These are phyloP conservation scores for Babesia bovis DNA, from an alignment of 169 alveolate species.

Conservation along the genomic window DNA sequence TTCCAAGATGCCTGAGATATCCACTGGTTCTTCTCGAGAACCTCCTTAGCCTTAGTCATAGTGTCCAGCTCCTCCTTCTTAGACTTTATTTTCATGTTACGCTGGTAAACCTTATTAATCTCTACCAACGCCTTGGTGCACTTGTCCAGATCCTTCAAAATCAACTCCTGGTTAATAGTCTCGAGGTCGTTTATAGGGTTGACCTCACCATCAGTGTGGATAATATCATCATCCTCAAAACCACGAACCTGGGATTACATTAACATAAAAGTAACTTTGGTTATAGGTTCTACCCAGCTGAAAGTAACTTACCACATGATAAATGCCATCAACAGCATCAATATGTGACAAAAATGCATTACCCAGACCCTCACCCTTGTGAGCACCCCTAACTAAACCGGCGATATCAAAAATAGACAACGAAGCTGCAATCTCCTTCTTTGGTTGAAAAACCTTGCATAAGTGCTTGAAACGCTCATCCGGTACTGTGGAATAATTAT, in stretches of 20 bases:
- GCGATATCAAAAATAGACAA: slow-evolving; percentile 97
- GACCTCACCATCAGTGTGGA: slow-evolving; percentile 98
- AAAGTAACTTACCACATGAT: slow-evolving; percentile 93
- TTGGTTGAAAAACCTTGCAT: slow-evolving; percentile 92
- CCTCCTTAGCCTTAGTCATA: slow-evolving; percentile 81
- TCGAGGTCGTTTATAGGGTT: slow-evolving; percentile 96
- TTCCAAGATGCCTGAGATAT: slow-evolving; percentile 89
- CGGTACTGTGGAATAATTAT: slow-evolving; percentile 71
- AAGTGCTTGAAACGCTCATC: slow-evolving; percentile 93
- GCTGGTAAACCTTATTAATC: slow-evolving; percentile 86
- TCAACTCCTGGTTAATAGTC: slow-evolving; percentile 92
- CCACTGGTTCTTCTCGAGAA: slow-evolving; percentile 88
- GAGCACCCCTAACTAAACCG: slow-evolving; percentile 98
- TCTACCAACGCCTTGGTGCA: slow-evolving; percentile 88
- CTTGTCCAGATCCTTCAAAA: slow-evolving; percentile 92
- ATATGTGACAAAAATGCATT: slow-evolving; percentile 97
- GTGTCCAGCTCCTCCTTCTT: slow-evolving; percentile 91
- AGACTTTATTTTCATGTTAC: slow-evolving; percentile 88
- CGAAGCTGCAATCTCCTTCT: slow-evolving; percentile 93
- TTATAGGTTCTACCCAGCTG: background rate
- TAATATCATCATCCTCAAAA: slow-evolving; percentile 94
- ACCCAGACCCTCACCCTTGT: slow-evolving; percentile 98
- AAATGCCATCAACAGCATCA: slow-evolving; percentile 97
- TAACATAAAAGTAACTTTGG: background rate
- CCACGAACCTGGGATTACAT: slow-evolving; percentile 83